Base-by-base conservation (phyloP, 441 rosid species). In the Metrosideros polymorpha region DNA sequence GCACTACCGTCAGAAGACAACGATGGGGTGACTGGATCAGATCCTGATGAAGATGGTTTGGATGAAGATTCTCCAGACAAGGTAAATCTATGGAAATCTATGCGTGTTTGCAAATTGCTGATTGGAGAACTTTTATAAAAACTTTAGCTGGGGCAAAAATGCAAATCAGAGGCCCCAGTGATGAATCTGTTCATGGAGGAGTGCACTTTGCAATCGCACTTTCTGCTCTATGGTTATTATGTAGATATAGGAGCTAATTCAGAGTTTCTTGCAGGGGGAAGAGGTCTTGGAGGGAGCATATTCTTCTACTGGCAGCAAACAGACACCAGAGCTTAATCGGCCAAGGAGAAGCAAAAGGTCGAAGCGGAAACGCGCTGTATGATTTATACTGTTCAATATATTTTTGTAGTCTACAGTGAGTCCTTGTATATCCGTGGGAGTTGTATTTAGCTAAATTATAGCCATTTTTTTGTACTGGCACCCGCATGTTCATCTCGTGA, bases 311-410 rank as follows among this genome's bases (percentile, higher is more conserved):
- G 86, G 88, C 85, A 90, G 91, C 90, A 94, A 95, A 87, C 91
- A 89, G 79, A 89, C 94, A 85, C 97, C 96, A 1, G 91, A 92
- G 29, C 89, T 91, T 87, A 92, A 95, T 66, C 95, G 92, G 89
- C 93, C 93, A 47, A 92, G 94, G 91, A 93, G 94, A 91, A 95
- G 98, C 94, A 97, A 97, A 93, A 92, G 98, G 83, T 94, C 99
- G 32, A 96, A 96, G 93, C 89, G 96, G 86, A 97, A 94, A 92
- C 96, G 95, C 39, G 92, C 98, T 86, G 96, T 94, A 87, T 95
- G 89, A 92, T 88, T 85, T 25, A 54, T 63, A 49, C 61, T 51
- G 56, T 55, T 17, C 77, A 85, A 53, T 63, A 61, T 19, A 82
- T 59, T 50, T 82, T 86, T 86, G 75, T 82, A 82, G 87, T 82